These are phyloP conservation scores for Cladosporium sp. DNA, from an alignment of 2,329 filamentous ascomycete species.

Conservation along the genomic window DNA sequence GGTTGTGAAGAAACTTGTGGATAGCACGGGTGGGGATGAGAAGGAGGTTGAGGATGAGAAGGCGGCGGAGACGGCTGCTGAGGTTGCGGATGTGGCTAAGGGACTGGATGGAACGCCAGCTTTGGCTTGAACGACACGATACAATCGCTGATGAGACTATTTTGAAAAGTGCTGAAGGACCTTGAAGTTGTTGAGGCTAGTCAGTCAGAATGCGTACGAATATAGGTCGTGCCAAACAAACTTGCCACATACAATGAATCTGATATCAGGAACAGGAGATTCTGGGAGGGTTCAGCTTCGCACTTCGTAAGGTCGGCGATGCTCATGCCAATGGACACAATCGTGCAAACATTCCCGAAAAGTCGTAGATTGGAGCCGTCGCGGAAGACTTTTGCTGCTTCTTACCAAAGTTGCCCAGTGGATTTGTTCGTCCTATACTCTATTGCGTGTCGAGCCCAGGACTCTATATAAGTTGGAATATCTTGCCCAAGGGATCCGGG, in stretches of 20 bases:
- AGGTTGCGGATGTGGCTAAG: slow-evolving; percentile 50
- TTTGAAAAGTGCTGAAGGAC: neutral
- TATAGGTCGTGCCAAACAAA: no score
- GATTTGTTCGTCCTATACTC: neutral
- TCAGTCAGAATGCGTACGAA: no score
- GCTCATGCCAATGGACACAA: no score
- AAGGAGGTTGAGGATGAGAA: slow-evolving; percentile 33
- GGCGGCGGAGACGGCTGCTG: slow-evolving; percentile 41
- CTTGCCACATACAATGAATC: no score
- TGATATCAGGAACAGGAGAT: no score
- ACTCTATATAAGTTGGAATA: no score
- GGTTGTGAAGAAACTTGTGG: slow-evolving; percentile 71
- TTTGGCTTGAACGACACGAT: neutral
- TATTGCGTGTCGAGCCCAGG: no score
- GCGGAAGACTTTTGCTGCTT: neutral
- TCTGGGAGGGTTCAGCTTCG: no score
- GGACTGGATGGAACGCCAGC: slow-evolving; percentile 27
- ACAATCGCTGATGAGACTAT: neutral
- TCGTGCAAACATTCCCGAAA: no score
- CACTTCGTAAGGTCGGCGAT: no score
- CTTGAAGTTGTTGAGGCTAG: neutral
- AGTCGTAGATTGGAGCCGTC: neutral
- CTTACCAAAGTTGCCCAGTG: neutral
- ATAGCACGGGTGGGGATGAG: slow-evolving; percentile 41
- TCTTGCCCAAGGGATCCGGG: no score